Percentiles rank a stretch among this genome's conserved stretches.
Evolutionary conservation across 148 eudicot genomes (phyloP).

Genomic region (Chenopodium quinoa): DNA sequence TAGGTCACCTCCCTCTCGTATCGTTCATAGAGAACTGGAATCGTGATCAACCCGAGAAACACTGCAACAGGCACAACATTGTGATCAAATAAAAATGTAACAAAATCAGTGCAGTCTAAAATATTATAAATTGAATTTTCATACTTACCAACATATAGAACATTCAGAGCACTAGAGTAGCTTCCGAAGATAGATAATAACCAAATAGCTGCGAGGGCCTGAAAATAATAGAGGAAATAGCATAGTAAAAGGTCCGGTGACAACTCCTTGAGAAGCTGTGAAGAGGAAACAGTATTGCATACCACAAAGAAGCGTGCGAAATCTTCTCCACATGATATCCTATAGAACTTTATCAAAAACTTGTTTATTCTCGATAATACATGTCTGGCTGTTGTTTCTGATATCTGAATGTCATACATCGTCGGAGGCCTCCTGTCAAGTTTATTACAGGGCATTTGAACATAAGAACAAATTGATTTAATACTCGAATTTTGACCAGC

Average conservation of each 20-base stretch:
- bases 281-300: slow-evolving; percentile 19
- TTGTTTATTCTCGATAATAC: slow-evolving; percentile 36
- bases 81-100: neutral
- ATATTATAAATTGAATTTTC: neutral
- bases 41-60: slow-evolving; percentile 33
- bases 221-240: slow-evolving; percentile 18
- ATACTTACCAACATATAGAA: slow-evolving; percentile 48
- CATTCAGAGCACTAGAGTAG: slow-evolving; percentile 57
- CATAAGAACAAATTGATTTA: neutral
- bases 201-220: slow-evolving; percentile 56
- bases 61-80: slow-evolving; percentile 16
- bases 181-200: slow-evolving; percentile 51
- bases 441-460: neutral
- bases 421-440: slow-evolving; percentile 53
- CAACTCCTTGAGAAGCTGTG: slow-evolving; percentile 16
- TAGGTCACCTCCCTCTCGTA: slow-evolving; percentile 43
- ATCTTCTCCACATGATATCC: slow-evolving; percentile 56
- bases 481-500: too few species aligned
- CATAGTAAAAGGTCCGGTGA: slow-evolving; percentile 23
- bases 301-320: slow-evolving; percentile 51
- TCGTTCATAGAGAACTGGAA: slow-evolving; percentile 40
- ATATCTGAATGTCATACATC: slow-evolving; percentile 36
- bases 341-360: slow-evolving; percentile 34
- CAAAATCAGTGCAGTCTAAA: neutral
- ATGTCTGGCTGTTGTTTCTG: slow-evolving; percentile 46